These are phyloP conservation scores for Hymenoscyphus infarciens DNA, from an alignment of 2,329 filamentous ascomycete genomes.

Conservation along the genomic window DNA sequence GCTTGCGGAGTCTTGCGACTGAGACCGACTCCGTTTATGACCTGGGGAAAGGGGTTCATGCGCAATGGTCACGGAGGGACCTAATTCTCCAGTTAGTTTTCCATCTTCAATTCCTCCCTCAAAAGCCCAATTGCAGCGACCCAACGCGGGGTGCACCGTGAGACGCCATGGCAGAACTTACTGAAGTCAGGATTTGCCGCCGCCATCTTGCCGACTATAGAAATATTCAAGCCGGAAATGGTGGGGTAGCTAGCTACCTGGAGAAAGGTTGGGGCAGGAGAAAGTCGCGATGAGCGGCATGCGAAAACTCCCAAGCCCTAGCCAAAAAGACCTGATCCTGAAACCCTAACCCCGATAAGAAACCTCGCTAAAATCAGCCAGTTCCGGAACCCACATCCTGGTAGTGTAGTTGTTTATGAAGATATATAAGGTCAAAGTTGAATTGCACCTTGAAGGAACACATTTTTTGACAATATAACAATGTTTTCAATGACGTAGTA, in stretches of 20 bases:
- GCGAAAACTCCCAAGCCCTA: background rate
- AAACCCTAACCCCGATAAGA: conserved; percentile 3
- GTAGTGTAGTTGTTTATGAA: background rate
- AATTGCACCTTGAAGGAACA: conserved; percentile 1
- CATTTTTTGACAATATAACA: background rate
- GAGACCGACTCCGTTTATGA: background rate
- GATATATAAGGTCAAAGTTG: background rate
- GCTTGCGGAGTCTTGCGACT: conserved; percentile 10
- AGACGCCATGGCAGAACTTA: background rate
- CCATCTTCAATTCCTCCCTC: background rate
- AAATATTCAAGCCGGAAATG: background rate
- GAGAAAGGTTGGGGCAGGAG: background rate
- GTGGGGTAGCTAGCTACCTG: conserved; percentile 1
- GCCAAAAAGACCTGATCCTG: background rate
- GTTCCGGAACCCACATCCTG: background rate
- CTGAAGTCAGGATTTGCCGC: background rate
- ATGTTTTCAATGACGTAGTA: conserved; percentile 1
- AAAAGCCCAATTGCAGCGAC: background rate
- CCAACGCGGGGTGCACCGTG: background rate
- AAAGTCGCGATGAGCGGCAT: background rate
- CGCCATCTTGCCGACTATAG: background rate
- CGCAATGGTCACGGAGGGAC: background rate
- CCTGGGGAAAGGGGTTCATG: background rate
- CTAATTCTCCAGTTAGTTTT: background rate
- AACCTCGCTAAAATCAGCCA: background rate